Evolutionary conservation across 1,284 basidiomycete species (phyloP).

Genomic region (Meripilus lineatus): DNA sequence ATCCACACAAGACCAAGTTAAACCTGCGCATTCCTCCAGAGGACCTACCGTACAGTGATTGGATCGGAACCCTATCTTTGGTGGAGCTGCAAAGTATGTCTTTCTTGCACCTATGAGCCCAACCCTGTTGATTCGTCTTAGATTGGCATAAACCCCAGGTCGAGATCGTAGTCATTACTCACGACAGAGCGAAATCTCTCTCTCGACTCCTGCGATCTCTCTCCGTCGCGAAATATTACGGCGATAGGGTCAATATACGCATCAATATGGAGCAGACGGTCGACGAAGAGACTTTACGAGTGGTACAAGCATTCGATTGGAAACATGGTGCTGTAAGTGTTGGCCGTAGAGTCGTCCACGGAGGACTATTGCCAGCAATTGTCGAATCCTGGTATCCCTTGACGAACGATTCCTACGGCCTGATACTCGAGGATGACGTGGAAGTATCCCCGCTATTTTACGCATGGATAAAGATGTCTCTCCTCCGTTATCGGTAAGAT

Average conservation of each 20-base stretch:
- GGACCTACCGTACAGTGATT: conserved; percentile 53
- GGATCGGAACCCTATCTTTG: conserved; percentile 58
- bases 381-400: conserved; percentile 84
- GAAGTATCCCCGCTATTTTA: conserved; percentile 81
- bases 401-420: conserved; percentile 66
- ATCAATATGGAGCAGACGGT: conserved; percentile 75
- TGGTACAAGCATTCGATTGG: conserved; percentile 55
- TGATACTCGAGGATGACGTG: conserved; percentile 80
- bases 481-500: conserved; percentile 67
- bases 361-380: conserved; percentile 73
- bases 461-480: conserved; percentile 73
- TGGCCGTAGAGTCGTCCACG: conserved; percentile 69
- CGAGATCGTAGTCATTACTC: conserved; percentile 71
- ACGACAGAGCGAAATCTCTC: conserved; percentile 70
- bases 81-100: conserved; percentile 51
- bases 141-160: conserved; percentile 71
- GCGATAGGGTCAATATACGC: conserved; percentile 56
- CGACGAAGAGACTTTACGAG: conserved; percentile 51
- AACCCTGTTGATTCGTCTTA: conserved; percentile 24
- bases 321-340: conserved; percentile 49
- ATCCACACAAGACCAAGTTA: conserved; percentile 10
- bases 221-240: conserved; percentile 56
- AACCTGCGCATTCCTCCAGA: conserved; percentile 46
- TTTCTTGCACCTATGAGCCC: background rate
- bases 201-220: conserved; percentile 62